Conservation (phyloP, 352 stramenopile genomes). For the Globisporangium camurandrum region DNA sequence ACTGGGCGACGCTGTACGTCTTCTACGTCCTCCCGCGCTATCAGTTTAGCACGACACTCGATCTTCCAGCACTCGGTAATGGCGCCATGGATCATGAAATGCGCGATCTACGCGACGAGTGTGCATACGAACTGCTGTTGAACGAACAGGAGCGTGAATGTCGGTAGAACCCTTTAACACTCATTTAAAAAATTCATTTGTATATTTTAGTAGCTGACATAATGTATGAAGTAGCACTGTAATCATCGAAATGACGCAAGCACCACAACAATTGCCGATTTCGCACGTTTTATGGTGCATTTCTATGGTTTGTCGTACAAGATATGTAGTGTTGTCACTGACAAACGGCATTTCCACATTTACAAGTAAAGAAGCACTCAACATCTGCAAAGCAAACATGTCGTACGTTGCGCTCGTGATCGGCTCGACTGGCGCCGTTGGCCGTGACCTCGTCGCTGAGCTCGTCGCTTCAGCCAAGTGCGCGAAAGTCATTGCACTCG, state of each 20-base stretch:
- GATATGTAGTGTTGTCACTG: too few species aligned
- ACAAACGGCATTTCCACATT: too few species aligned
- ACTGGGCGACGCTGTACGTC: constrained; percentile 62
- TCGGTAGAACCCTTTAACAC: too few species aligned
- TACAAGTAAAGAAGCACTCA: too few species aligned
- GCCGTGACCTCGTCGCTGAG: constrained; percentile 60
- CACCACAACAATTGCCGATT: too few species aligned
- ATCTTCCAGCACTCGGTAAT: constrained; percentile 39
- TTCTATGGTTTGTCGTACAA: too few species aligned
- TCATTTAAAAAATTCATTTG: too few species aligned
- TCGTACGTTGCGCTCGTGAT: constrained; percentile 64
- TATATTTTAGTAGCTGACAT: too few species aligned
- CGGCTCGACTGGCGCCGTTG: constrained; percentile 64
- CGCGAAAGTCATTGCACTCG: constrained; percentile 49
- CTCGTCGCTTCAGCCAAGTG: constrained; percentile 49
- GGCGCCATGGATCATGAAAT: constrained; percentile 3
- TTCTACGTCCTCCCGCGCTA: constrained; percentile 63
- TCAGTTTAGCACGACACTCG: constrained; percentile 51
- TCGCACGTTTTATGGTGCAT: too few species aligned
- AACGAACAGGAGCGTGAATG: constrained; percentile 15
- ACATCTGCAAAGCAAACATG: not conserved
- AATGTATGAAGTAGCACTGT: too few species aligned
- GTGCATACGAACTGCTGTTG: constrained; percentile 24
- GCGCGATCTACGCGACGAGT: constrained; percentile 3
- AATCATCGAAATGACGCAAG: too few species aligned